Evolutionary conservation across 2,329 filamentous ascomycete genomes (phyloP).

Genomic region (Calonectria henricotiae): DNA sequence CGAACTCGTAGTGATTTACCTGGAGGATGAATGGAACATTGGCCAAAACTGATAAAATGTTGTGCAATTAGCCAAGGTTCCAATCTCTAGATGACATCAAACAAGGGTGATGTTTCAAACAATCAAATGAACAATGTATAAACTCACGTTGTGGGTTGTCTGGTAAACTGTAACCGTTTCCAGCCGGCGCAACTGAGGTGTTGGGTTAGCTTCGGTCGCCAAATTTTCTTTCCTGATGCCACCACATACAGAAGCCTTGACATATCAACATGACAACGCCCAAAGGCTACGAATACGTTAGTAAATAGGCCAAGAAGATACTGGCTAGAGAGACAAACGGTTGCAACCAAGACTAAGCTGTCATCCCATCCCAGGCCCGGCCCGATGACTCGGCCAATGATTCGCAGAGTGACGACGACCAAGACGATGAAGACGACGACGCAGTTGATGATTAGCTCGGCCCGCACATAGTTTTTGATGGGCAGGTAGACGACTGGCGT

Average conservation of each 20-base stretch:
- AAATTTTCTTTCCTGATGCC: not conserved
- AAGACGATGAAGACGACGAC: constrained; percentile 55
- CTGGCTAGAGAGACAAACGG: constrained; percentile 40
- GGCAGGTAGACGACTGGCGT: constrained; percentile 41
- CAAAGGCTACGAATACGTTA: constrained; percentile 46
- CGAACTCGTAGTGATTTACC: constrained; percentile 31
- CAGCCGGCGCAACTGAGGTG: constrained; percentile 45
- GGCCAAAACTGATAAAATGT: constrained; percentile 33
- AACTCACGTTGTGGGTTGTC: constrained; percentile 45
- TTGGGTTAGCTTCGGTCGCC: constrained; percentile 5
- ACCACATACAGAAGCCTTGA: constrained; percentile 49
- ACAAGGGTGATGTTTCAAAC: not conserved
- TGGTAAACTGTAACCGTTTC: constrained; percentile 48
- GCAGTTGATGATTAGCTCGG: constrained; percentile 54
- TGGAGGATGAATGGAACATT: constrained; percentile 53
- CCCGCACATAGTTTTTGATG: constrained; percentile 48
- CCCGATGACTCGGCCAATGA: constrained; percentile 52
- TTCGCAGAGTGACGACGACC: constrained; percentile 50
- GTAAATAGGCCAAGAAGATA: not conserved
- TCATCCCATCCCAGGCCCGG: constrained; percentile 58
- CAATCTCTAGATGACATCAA: no score
- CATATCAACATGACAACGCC: constrained; percentile 52
- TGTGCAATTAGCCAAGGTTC: not conserved
- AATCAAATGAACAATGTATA: not conserved
- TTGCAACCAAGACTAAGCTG: constrained; percentile 51